phyloP scores from a whole-genome alignment of 371 early-diverging fungal species.

The Mucor sp. region DNA sequence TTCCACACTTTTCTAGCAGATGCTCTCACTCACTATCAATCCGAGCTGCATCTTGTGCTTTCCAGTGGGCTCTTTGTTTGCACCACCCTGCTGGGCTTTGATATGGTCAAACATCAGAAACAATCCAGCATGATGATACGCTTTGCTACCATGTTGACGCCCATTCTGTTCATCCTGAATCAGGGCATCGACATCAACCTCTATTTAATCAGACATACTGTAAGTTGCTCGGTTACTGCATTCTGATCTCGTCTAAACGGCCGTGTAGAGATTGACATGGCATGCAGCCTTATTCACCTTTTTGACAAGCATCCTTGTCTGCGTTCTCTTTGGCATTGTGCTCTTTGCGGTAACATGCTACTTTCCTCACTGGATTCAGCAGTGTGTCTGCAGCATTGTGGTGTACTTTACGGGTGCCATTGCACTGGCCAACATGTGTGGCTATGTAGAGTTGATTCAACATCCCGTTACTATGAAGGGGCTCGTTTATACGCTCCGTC shows the following conservation, averaged over 20 bases:
- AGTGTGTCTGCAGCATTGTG: neutral
- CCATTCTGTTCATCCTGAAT: slow-evolving; percentile 13
- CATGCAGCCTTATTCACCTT: neutral
- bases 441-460: neutral
- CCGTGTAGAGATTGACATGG: neutral
- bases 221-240: neutral
- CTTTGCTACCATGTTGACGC: neutral
- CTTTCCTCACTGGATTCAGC: neutral
- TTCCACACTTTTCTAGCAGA: neutral
- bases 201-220: neutral
- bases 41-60: neutral
- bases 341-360: neutral
- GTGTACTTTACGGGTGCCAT: slow-evolving; percentile 13
- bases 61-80: neutral
- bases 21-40: neutral
- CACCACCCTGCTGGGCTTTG: neutral
- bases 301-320: neutral
- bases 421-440: neutral
- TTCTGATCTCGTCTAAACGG: neutral
- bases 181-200: slow-evolving; percentile 9
- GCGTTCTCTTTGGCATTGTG: neutral
- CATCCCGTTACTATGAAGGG: neutral
- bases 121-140: neutral
- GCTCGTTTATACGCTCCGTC: slow-evolving; percentile 1
- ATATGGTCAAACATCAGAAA: neutral